phyloP scores from a whole-genome alignment of 305 asterid species.

The Fraxinus latifolia region DNA sequence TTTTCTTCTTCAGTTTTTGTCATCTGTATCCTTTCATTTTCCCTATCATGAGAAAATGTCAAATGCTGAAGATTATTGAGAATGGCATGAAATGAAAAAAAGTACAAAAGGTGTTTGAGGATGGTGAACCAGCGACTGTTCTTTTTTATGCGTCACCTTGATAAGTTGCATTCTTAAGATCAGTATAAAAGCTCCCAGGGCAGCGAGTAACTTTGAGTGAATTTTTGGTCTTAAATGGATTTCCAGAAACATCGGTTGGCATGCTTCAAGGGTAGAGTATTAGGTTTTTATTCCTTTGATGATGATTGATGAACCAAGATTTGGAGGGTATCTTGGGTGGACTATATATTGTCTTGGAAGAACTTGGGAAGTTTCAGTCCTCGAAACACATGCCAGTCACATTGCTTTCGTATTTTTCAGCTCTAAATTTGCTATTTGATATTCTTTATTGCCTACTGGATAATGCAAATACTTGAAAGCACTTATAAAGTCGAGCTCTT shows the following conservation, averaged over 20 bases:
- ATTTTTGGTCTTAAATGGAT: neutral
- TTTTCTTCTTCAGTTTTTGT: conserved; percentile 18
- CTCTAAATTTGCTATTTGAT: neutral
- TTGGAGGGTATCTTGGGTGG: neutral
- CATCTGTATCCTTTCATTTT: neutral
- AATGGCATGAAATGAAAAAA: neutral
- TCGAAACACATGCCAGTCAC: neutral
- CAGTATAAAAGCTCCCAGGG: neutral
- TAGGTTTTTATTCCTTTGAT: neutral
- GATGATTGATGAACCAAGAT: neutral
- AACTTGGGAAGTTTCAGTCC: neutral
- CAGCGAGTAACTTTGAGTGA: neutral
- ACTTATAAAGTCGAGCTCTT: neutral
- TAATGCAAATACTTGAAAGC: neutral
- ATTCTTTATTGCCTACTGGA: neutral
- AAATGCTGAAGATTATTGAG: neutral
- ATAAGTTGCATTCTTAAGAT: neutral
- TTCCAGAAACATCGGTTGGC: neutral
- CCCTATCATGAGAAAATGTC: neutral
- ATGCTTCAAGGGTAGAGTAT: neutral
- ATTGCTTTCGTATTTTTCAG: neutral
- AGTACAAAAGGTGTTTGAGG: neutral
- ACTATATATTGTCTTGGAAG: neutral
- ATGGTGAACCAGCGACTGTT: neutral
- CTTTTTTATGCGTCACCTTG: neutral